Percentiles rank a stretch among this genome's conserved stretches.
Evolutionary conservation across 2,329 filamentous ascomycete genomes (phyloP).

Genomic region (Cladosporium cucumerinum): DNA sequence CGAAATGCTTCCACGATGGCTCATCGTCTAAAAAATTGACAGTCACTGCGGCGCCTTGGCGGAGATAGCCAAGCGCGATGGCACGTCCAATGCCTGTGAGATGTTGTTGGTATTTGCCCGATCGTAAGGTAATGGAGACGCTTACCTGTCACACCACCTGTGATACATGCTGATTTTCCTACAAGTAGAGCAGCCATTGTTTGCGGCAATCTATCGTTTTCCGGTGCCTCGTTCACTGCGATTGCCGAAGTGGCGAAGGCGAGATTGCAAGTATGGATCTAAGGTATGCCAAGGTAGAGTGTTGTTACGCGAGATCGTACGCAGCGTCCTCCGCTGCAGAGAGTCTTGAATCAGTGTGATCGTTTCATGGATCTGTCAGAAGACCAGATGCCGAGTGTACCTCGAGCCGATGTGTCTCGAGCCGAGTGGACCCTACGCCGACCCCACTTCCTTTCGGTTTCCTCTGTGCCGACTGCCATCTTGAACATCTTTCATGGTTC

Average conservation of each 20-base stretch:
- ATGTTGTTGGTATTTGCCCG: neutral
- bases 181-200: slow-evolving; percentile 51
- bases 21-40: slow-evolving; percentile 71
- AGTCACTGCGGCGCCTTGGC: slow-evolving; percentile 70
- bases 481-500: neutral
- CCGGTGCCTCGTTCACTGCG: neutral
- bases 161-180: slow-evolving; percentile 80
- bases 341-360: neutral
- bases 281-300: neutral
- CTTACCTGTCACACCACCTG: slow-evolving; percentile 67
- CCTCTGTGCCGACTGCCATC: neutral
- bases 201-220: neutral
- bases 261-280: neutral
- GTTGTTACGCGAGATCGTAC: neutral
- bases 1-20: slow-evolving; percentile 47
- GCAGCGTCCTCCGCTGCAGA: neutral
- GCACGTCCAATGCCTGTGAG: slow-evolving; percentile 73
- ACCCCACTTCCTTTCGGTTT: neutral
- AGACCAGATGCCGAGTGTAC: neutral
- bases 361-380: neutral
- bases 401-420: neutral
- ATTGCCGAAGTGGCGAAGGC: neutral
- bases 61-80: slow-evolving; percentile 74
- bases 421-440: neutral
- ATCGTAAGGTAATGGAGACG: neutral